Percentiles rank a stretch among this genome's conserved stretches.
phyloP scores from a whole-genome alignment of 2,329 filamentous ascomycete genomes.

The Xylariaceae sp. region DNA sequence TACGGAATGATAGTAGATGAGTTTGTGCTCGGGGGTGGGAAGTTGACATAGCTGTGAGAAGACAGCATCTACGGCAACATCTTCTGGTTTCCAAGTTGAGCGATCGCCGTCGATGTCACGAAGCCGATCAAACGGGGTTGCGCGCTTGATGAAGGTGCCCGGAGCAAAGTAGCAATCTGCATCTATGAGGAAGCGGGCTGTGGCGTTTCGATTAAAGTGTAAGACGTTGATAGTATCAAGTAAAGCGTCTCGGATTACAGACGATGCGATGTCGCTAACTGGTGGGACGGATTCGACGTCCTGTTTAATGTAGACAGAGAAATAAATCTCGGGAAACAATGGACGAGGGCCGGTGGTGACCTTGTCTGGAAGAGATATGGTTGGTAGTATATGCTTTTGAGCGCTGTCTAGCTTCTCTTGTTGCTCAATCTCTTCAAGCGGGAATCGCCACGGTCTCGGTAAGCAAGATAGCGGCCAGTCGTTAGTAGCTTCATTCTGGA shows the following conservation, averaged over 20 bases:
- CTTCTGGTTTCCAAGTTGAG: conserved; percentile 95
- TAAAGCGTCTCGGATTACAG: conserved; percentile 82
- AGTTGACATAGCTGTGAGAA: conserved; percentile 94
- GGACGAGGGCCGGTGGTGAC: conserved; percentile 76
- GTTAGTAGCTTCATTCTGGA: conserved; percentile 76
- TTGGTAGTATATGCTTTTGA: conserved; percentile 79
- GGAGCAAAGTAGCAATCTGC: conserved; percentile 93
- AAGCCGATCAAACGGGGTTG: conserved; percentile 89
- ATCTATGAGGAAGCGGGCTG: conserved; percentile 89
- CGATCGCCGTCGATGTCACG: conserved; percentile 69
- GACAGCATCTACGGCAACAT: conserved; percentile 95
- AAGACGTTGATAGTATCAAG: conserved; percentile 93
- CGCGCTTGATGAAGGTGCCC: conserved; percentile 90
- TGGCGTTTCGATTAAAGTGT: conserved; percentile 87
- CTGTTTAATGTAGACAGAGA: conserved; percentile 89
- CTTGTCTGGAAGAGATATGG: conserved; percentile 75
- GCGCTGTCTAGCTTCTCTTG: conserved; percentile 65
- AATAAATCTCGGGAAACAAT: conserved; percentile 90
- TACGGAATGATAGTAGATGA: conserved; percentile 95
- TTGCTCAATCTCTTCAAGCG: conserved; percentile 64
- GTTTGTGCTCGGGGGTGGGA: conserved; percentile 86
- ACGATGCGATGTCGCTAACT: conserved; percentile 76
- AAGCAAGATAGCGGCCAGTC: conserved; percentile 77
- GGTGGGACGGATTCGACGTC: conserved; percentile 89
- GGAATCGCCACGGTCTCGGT: conserved; percentile 72